These are phyloP conservation scores for Xylaria intraflava DNA, from an alignment of 495 filamentous ascomycete species.

Conservation along the genomic window DNA sequence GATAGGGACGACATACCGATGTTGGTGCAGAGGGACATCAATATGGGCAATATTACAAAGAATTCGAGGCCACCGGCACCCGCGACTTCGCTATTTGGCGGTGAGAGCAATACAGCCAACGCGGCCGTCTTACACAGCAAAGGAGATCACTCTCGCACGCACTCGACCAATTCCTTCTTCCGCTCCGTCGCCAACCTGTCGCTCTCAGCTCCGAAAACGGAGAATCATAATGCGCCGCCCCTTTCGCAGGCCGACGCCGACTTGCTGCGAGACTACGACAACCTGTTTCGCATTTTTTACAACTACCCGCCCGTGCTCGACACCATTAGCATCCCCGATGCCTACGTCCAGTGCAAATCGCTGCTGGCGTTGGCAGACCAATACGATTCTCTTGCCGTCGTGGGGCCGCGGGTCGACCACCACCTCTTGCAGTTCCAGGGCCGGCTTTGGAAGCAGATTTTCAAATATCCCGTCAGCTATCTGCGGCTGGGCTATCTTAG, in stretches of 20 bases:
- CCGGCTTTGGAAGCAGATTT: constrained; percentile 85
- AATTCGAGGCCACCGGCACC: constrained; percentile 10
- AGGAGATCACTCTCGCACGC: constrained; percentile 48
- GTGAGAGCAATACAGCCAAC: constrained; percentile 23
- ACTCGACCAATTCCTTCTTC: constrained; percentile 65
- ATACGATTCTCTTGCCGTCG: constrained; percentile 83
- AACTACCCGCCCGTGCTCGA: constrained; percentile 78
- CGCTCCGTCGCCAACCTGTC: constrained; percentile 76
- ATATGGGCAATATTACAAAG: constrained; percentile 7
- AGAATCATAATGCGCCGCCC: constrained; percentile 29
- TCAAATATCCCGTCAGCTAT: constrained; percentile 87
- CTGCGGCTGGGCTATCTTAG: constrained; percentile 83
- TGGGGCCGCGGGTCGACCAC: constrained; percentile 86
- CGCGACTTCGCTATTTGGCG: constrained; percentile 38
- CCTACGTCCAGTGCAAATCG: constrained; percentile 86
- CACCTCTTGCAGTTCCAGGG: constrained; percentile 86
- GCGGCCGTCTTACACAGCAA: constrained; percentile 19
- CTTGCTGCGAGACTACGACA: constrained; percentile 82
- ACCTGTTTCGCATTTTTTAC: constrained; percentile 88
- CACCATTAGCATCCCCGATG: constrained; percentile 76
- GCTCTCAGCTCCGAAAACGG: constrained; percentile 35
- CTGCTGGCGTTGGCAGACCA: constrained; percentile 79
- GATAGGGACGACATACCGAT: constrained; percentile 75
- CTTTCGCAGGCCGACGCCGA: constrained; percentile 52
- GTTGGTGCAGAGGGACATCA: constrained; percentile 66